These are phyloP conservation scores for Globisporangium apiculatum DNA, from an alignment of 352 stramenopile genomes.

Conservation along the genomic window DNA sequence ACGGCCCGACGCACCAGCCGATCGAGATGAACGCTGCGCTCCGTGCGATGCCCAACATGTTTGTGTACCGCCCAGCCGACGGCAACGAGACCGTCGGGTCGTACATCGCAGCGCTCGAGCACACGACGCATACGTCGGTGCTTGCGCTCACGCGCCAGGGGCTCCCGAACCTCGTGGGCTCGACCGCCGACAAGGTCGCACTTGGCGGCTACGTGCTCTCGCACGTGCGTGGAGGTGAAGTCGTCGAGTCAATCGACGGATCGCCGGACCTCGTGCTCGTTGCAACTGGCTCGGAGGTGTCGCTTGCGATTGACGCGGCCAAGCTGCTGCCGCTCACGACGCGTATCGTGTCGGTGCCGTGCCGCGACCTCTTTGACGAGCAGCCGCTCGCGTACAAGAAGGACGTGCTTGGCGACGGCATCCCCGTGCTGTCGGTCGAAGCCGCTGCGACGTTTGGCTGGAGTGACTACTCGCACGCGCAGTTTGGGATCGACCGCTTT, in stretches of 20 bases:
- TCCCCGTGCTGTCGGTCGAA: conserved; percentile 95
- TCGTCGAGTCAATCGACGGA: conserved; percentile 59
- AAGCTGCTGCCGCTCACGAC: conserved; percentile 86
- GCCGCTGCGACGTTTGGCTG: conserved; percentile 92
- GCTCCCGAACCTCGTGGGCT: conserved; percentile 88
- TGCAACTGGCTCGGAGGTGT: conserved; percentile 95
- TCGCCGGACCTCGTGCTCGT: conserved; percentile 90
- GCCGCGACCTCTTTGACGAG: conserved; percentile 96
- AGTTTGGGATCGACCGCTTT: conserved; percentile 89
- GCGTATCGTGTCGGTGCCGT: conserved; percentile 96
- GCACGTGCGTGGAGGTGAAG: conserved; percentile 70
- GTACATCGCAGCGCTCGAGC: conserved; percentile 89
- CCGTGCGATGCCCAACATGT: conserved; percentile 97
- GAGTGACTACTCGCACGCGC: conserved; percentile 93
- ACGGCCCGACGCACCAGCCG: conserved; percentile 99
- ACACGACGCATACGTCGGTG: conserved; percentile 87
- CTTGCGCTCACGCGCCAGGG: conserved; percentile 91
- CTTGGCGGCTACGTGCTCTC: conserved; percentile 88
- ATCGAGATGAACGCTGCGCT: conserved; percentile 97
- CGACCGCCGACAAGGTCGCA: conserved; percentile 84
- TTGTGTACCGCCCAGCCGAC: conserved; percentile 96
- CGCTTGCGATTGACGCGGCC: conserved; percentile 91
- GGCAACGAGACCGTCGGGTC: conserved; percentile 96
- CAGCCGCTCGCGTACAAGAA: conserved; percentile 95
- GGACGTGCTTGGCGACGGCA: conserved; percentile 90